These are phyloP conservation scores for Martensiomyces pterosporus DNA, from an alignment of 192 early-diverging fungal genomes.

Conservation along the genomic window DNA sequence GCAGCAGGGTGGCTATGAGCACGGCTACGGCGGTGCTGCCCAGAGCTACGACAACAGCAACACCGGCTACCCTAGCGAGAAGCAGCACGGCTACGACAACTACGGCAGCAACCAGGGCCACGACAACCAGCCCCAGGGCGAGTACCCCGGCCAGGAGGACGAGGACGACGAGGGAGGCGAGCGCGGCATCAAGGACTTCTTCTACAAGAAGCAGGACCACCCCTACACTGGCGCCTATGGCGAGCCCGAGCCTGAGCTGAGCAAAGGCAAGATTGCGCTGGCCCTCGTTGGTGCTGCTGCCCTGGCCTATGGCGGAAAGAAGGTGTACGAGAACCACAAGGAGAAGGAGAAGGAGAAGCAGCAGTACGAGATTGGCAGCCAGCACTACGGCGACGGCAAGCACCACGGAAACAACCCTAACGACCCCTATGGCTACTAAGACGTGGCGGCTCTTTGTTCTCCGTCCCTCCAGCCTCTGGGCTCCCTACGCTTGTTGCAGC, in stretches of 20 bases:
- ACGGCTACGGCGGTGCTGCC: slow-evolving; percentile 13
- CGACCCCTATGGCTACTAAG: background rate
- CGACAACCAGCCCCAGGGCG: slow-evolving; percentile 6
- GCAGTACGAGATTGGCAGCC: slow-evolving; percentile 1
- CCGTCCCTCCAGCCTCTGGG: no score
- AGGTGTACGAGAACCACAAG: slow-evolving; percentile 9
- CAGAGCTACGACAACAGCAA: slow-evolving; percentile 19
- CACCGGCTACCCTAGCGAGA: background rate
- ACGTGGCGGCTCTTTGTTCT: no score
- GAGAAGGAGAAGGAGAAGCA: slow-evolving; percentile 7
- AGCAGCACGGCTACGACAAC: background rate
- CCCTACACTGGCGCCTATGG: slow-evolving; percentile 1
- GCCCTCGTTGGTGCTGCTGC: slow-evolving; percentile 3
- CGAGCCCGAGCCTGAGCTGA: background rate
- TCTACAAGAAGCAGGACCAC: slow-evolving; percentile 18
- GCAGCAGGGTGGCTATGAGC: slow-evolving; percentile 7
- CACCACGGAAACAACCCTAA: background rate
- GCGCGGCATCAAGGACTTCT: slow-evolving; percentile 35
- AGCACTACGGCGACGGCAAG: background rate
- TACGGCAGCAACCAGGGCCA: slow-evolving; percentile 5
- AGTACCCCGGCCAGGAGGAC: slow-evolving; percentile 1
- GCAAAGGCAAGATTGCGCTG: background rate
- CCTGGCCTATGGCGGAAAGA: slow-evolving; percentile 13
- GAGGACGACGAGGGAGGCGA: slow-evolving; percentile 23
- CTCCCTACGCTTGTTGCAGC: no score